Evolutionary conservation across 208 protist genomes (phyloP).

Genomic region (Tritrichomonas musculus): DNA sequence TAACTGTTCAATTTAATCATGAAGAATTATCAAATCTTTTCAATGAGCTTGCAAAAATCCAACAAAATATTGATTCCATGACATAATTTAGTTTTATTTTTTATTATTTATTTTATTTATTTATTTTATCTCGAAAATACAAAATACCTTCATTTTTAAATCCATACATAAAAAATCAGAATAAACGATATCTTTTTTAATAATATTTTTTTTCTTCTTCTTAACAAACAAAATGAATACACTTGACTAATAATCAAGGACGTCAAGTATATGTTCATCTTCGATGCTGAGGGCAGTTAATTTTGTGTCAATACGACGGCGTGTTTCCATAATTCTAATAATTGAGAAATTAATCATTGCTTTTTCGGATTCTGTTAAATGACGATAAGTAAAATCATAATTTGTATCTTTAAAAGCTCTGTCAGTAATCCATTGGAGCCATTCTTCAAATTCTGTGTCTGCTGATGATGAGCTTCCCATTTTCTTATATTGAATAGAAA

Average conservation of each 20-base stretch:
- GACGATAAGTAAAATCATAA: background rate
- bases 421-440: background rate
- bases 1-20: constrained; percentile 23
- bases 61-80: background rate
- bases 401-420: background rate
- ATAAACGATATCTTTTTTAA: too few species aligned
- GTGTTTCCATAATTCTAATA: background rate
- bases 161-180: too few species aligned
- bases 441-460: background rate
- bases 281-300: background rate
- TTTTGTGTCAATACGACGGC: background rate
- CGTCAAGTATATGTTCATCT: background rate
- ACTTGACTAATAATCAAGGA: background rate
- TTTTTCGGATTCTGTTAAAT: background rate
- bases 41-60: background rate
- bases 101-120: too few species aligned
- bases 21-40: background rate
- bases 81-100: background rate
- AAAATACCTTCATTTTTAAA: too few species aligned
- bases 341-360: background rate
- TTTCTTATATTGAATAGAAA: background rate
- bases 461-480: background rate
- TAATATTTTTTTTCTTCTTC: too few species aligned
- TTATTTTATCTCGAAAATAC: too few species aligned
- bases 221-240: too few species aligned